Base-by-base conservation (phyloP, 352 stramenopile species). In the Pythium periplocum region DNA sequence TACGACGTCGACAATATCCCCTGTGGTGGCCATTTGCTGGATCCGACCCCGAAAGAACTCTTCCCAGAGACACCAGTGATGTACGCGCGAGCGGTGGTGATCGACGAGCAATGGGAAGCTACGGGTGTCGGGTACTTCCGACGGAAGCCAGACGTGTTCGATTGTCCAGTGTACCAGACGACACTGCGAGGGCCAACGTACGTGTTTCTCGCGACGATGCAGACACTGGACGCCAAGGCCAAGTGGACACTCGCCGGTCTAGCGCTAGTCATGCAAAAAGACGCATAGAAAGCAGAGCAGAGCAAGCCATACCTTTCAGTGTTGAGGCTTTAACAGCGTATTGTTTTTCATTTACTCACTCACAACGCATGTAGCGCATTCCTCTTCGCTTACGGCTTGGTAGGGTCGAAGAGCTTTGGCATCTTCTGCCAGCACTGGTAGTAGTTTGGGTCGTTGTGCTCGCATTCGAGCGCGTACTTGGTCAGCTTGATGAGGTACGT, bases 131-230 rank as follows among this genome's bases (percentile, higher is more conserved):
- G 96, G 8, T 98, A 98, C 64, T 90, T 98, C 51, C 78, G 96
- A 7, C 77, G 95, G 46, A 66, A 73, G 40, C 60, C 71, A 6
- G 79, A 91, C 44, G 74, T 98, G 4, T 98, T 98, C 61, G 93
- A 98, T 57, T 97, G 88, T 51, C 96, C 96, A 38, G 87, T 98
- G 43, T 99, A 98, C 65, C 89, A 97, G 47, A 99, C 96, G 36
- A 97, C 88, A 49, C 90, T 94, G 57, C 77, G 96, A 39, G 95
- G 96, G 1, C 89, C 96, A n/a, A 98, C 93, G 12, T 98, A 96
- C 64, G 80, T 98, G 6, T 98, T 98, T 64, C 71, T 98, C n/a
- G 93, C 93, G 12, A 98, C 96, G 44, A 70, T 99, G 11, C 90
- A 90, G 61, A 98, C 92, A 7, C 64, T 73, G 9, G 66, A 74